These are phyloP conservation scores for Euphorbia peplus DNA, from an alignment of 345 rosid species.

Conservation along the genomic window DNA sequence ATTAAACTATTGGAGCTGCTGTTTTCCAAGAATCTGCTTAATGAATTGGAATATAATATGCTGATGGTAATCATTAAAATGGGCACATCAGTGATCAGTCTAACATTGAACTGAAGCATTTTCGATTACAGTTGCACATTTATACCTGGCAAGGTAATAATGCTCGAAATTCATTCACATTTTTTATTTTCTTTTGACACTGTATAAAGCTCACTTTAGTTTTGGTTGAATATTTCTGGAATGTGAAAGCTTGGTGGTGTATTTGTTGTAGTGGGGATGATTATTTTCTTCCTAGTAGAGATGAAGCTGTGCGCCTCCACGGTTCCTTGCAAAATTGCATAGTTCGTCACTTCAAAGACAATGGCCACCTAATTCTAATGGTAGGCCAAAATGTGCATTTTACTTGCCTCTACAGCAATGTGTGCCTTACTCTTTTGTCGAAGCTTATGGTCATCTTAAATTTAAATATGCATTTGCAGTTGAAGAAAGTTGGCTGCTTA, in stretches of 20 bases:
- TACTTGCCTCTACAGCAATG: not conserved
- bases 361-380: conserved; percentile 72
- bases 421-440: not conserved
- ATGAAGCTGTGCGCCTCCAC: conserved; percentile 63
- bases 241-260: conserved; percentile 11
- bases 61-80: not conserved
- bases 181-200: not conserved
- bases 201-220: not conserved
- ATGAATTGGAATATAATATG: not conserved
- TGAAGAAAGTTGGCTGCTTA: not conserved
- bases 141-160: not conserved
- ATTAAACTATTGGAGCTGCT: not conserved
- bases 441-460: not conserved
- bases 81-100: not conserved
- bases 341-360: conserved; percentile 65
- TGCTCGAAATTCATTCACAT: not conserved
- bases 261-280: conserved; percentile 62
- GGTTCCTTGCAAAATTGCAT: conserved; percentile 51
- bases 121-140: not conserved
- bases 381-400: conserved; percentile 31
- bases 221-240: not conserved
- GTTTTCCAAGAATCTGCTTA: not conserved
- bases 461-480: not conserved
- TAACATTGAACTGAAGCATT: not conserved
- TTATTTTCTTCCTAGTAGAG: conserved; percentile 66